These are phyloP conservation scores for Fulvia fulva DNA, from an alignment of 2,329 filamentous ascomycete species.

Conservation along the genomic window DNA sequence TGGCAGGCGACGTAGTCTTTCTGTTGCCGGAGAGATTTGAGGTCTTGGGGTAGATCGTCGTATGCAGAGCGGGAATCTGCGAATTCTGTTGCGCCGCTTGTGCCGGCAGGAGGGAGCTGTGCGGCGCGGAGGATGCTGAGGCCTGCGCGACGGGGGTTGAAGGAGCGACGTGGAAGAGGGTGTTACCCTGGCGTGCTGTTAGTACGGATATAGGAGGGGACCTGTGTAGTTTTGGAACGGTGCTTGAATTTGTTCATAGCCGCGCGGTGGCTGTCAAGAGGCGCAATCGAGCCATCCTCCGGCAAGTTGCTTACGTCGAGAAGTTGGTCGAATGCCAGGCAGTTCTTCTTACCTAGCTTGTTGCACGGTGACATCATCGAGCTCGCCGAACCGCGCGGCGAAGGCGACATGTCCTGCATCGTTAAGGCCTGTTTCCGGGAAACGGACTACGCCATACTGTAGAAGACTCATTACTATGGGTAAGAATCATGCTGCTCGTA, in stretches of 20 bases:
- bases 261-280: constrained; percentile 38
- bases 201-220: background rate
- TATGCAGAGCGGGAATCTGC: constrained; percentile 52
- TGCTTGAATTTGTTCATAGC: constrained; percentile 27
- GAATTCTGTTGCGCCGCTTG: constrained; percentile 52
- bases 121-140: constrained; percentile 52
- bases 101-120: constrained; percentile 45
- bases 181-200: constrained; percentile 33
- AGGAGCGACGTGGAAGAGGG: constrained; percentile 52
- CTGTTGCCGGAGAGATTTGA: constrained; percentile 37
- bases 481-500: background rate
- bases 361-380: constrained; percentile 55
- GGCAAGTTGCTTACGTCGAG: constrained; percentile 58
- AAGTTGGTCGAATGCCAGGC: constrained; percentile 49
- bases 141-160: constrained; percentile 52
- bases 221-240: too few relatives aligned
- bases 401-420: constrained; percentile 52
- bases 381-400: constrained; percentile 49
- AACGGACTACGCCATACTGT: constrained; percentile 53
- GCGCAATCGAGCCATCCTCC: constrained; percentile 44
- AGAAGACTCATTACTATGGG: background rate
- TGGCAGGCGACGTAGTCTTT: constrained; percentile 49
- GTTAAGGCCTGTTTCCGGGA: constrained; percentile 49
- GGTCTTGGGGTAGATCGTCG: constrained; percentile 40
- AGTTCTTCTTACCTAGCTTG: constrained; percentile 43